These are phyloP conservation scores for Diaporthe eres DNA, from an alignment of 2,329 filamentous ascomycete species.

Conservation along the genomic window DNA sequence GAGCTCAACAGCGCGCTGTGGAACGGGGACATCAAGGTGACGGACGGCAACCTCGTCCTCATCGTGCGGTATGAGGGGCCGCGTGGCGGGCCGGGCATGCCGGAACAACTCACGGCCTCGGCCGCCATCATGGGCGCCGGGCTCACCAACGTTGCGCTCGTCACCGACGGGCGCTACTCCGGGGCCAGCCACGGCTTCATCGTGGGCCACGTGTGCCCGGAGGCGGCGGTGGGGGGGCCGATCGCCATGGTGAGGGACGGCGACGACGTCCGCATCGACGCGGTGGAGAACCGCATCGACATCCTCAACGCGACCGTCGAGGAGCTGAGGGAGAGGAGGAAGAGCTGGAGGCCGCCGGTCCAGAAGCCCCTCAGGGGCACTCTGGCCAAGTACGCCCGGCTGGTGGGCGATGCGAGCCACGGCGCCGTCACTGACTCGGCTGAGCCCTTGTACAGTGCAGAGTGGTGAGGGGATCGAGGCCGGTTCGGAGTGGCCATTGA, in stretches of 20 bases:
- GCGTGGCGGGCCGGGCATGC: slow-evolving; percentile 95
- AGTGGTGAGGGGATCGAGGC: slow-evolving; percentile 40
- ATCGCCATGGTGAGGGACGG: slow-evolving; percentile 87
- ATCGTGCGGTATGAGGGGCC: slow-evolving; percentile 95
- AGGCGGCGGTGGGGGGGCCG: slow-evolving; percentile 89
- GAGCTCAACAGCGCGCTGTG: slow-evolving; percentile 82
- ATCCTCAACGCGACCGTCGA: slow-evolving; percentile 73
- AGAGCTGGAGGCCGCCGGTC: slow-evolving; percentile 76
- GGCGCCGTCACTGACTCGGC: slow-evolving; percentile 86
- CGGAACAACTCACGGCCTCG: slow-evolving; percentile 89
- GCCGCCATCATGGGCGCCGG: slow-evolving; percentile 95
- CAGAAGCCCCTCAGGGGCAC: slow-evolving; percentile 84
- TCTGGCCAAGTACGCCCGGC: slow-evolving; percentile 88
- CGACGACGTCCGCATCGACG: slow-evolving; percentile 89
- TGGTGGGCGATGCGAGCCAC: slow-evolving; percentile 93
- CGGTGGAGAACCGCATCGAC: slow-evolving; percentile 82
- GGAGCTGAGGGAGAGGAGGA: slow-evolving; percentile 73
- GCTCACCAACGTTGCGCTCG: slow-evolving; percentile 87
- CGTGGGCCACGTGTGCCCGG: slow-evolving; percentile 92
- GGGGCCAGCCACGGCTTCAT: slow-evolving; percentile 94
- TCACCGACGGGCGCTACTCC: slow-evolving; percentile 92
- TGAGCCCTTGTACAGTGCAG: slow-evolving; percentile 42
- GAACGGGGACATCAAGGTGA: slow-evolving; percentile 64
- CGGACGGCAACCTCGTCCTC: slow-evolving; percentile 84
- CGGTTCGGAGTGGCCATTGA: background rate